phyloP scores from a whole-genome alignment of 2,329 filamentous ascomycete species.

The Epichloe elymi region DNA sequence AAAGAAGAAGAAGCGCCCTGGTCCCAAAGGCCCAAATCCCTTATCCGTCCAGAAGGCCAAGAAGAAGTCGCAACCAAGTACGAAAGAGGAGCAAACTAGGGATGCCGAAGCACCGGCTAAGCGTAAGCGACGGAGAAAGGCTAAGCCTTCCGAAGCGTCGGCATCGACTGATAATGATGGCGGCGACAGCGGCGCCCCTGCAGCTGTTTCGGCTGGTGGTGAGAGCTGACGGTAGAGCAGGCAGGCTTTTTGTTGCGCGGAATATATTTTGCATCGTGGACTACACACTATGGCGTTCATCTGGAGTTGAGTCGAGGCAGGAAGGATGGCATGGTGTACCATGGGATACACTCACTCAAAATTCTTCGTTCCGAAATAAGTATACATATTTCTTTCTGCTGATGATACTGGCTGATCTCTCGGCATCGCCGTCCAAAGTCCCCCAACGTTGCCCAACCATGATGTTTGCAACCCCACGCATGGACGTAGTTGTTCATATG shows the following conservation, averaged over 20 bases:
- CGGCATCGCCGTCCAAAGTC: too few relatives aligned
- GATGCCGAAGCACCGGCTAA: conserved; percentile 15
- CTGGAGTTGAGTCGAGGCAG: background rate
- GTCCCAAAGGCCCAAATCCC: conserved; percentile 58
- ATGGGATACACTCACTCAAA: background rate
- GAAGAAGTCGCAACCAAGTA: conserved; percentile 25
- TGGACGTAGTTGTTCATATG: too few relatives aligned
- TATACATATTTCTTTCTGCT: background rate
- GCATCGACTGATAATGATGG: conserved; percentile 3
- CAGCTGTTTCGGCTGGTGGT: background rate
- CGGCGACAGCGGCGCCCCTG: conserved; percentile 5
- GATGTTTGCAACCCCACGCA: too few relatives aligned
- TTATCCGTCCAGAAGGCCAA: conserved; percentile 58
- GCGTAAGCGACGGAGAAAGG: conserved; percentile 20
- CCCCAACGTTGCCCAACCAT: too few relatives aligned
- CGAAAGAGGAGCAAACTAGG: conserved; percentile 15
- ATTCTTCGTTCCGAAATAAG: background rate
- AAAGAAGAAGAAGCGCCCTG: conserved; percentile 45
- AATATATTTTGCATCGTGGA: background rate
- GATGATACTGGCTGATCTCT: background rate
- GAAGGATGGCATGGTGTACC: too few relatives aligned
- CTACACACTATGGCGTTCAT: background rate
- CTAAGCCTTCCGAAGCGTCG: conserved; percentile 10
- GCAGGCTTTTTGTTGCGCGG: background rate
- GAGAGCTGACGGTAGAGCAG: background rate